Evolutionary conservation across 805 yeast genomes (phyloP).

Genomic region (Wickerhamiella cacticola): DNA sequence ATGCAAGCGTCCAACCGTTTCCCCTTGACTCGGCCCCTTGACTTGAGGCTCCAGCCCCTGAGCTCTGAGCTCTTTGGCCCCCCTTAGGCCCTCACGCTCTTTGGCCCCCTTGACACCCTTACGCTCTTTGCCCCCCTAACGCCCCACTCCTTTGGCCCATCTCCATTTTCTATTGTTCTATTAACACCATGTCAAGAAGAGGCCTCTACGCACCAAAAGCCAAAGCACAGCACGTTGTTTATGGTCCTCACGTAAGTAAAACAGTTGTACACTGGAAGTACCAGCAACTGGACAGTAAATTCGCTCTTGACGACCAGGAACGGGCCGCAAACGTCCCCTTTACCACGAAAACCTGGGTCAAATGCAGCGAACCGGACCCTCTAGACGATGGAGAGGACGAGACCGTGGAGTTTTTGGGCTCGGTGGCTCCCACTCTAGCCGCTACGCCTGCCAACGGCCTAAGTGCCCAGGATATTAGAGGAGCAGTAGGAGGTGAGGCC

Average conservation of each 20-base stretch:
- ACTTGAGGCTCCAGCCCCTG: too few species aligned
- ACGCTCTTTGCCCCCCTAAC: neutral
- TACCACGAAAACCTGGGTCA: slow-evolving; percentile 18
- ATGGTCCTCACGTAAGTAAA: slow-evolving; percentile 22
- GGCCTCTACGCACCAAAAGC: slow-evolving; percentile 14
- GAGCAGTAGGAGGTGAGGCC: slow-evolving; percentile 42
- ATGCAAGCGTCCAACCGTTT: too few species aligned
- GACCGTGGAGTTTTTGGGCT: slow-evolving; percentile 19
- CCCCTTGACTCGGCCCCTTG: too few species aligned
- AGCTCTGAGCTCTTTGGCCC: too few species aligned
- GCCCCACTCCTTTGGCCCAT: neutral
- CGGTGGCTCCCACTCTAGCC: slow-evolving; percentile 18
- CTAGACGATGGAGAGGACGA: slow-evolving; percentile 32
- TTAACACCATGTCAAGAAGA: slow-evolving; percentile 4
- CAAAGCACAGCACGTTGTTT: slow-evolving; percentile 18
- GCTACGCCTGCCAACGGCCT: slow-evolving; percentile 26
- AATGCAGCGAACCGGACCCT: slow-evolving; percentile 19
- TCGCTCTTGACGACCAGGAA: slow-evolving; percentile 2
- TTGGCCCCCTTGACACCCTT: neutral
- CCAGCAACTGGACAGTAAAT: slow-evolving; percentile 6
- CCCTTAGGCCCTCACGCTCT: too few species aligned
- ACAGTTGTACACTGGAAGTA: slow-evolving; percentile 19
- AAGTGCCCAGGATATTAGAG: slow-evolving; percentile 40
- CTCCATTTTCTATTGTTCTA: neutral
- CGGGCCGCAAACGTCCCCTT: slow-evolving; percentile 1